These are phyloP conservation scores for Polytrichum formosum DNA, from an alignment of 225 moss, liverwort and hornwort genomes.

Conservation along the genomic window DNA sequence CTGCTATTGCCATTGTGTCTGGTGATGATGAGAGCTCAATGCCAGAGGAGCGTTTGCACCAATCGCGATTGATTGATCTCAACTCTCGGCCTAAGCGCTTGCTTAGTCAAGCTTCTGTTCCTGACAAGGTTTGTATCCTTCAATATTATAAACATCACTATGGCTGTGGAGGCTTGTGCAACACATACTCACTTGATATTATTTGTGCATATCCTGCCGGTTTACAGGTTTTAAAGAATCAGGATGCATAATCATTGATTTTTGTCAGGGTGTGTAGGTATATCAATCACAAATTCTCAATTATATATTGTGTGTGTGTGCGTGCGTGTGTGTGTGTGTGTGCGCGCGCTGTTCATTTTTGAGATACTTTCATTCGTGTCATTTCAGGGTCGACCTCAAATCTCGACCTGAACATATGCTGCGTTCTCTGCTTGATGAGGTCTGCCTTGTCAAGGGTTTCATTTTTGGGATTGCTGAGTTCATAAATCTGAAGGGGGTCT, in stretches of 20 bases:
- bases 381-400: constrained; percentile 77
- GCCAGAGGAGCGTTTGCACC: constrained; percentile 40
- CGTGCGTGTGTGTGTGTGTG: background rate
- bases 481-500: background rate
- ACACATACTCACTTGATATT: no score
- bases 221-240: no score
- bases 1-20: constrained; percentile 56
- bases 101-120: constrained; percentile 52
- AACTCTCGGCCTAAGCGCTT: constrained; percentile 82
- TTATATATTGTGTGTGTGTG: constrained; percentile 6
- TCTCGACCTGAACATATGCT: constrained; percentile 79
- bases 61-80: constrained; percentile 80
- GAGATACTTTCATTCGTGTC: constrained; percentile 31
- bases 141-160: background rate
- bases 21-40: constrained; percentile 75
- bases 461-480: constrained; percentile 10
- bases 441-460: constrained; percentile 56
- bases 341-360: constrained; percentile 20
- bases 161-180: background rate
- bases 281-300: background rate
- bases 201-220: no score
- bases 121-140: constrained; percentile 43
- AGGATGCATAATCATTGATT: no score
- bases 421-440: constrained; percentile 63
- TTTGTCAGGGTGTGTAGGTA: background rate